Evolutionary conservation across 1,139 yeast genomes (phyloP), one percentile per base, ranked within the genome.

Genomic region (Pichia sp.): DNA sequence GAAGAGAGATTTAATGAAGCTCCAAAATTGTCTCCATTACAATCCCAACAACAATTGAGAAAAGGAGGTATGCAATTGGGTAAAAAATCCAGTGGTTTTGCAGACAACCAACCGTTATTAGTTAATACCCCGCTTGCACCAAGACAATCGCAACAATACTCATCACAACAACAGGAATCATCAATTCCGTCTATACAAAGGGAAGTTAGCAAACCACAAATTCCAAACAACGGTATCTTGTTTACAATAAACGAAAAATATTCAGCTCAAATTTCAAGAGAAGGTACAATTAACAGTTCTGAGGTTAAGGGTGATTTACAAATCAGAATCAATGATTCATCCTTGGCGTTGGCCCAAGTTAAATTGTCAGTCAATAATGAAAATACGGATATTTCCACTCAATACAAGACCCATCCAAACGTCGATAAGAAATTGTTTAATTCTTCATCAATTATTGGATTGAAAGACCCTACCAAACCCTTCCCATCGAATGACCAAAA

Each of bases 331-430:
- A 88, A 85, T 61, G 77, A 87, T 56, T 70, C 83, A 11, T 75
- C 73, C 33, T 71, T 82, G 52, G 79, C 95, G 27, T 75, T 75
- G 53, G 75, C 87, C 48, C 78, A 77, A 60, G 72, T 90, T 47
- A 62, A 78, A 50, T 71, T 90, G 51, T 62, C 70, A 41, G 70
- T 79, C 37, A 6, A 9, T 7, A 66, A 69, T 38, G 32, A 42
- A 4, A 49, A 47, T 26, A 39, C 44, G 9, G 63, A 69, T 26
- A 59, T 69, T 34, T 77, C 76, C 33, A 73, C 79, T 45, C 92
- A 82, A 61, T 92, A 79, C 71, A 90, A 90, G 65, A 87, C 97
- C 31, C 97, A 92, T 68, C 98, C 98, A 51, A 88, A 90, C 62
- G 95, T 92, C 53, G 97, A 92, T 68, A 82, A 86, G 60, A 70